These are phyloP conservation scores for Phragmites australis DNA, from an alignment of 176 grass and related monocot species.

Conservation along the genomic window DNA sequence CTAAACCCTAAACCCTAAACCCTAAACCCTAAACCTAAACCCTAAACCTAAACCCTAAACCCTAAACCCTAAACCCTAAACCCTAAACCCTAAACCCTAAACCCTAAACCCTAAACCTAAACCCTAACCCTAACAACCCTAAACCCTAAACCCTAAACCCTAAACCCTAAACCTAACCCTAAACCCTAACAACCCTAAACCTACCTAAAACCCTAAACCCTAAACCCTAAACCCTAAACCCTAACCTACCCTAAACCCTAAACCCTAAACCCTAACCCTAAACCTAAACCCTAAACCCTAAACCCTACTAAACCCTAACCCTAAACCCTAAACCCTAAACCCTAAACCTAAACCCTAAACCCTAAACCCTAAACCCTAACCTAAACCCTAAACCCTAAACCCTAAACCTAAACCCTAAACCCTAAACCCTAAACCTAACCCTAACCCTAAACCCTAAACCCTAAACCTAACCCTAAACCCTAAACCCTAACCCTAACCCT, in stretches of 20 bases:
- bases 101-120: too few species aligned
- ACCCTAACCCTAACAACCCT: too few species aligned
- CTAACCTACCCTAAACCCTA: not conserved
- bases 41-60: too few species aligned
- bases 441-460: not conserved
- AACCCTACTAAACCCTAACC: not conserved
- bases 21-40: too few species aligned
- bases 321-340: not conserved
- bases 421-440: not conserved
- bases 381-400: not conserved
- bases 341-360: not conserved
- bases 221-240: not conserved
- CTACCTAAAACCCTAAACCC: not conserved
- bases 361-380: not conserved
- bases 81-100: too few species aligned
- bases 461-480: not conserved
- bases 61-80: too few species aligned
- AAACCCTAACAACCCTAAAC: not conserved
- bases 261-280: not conserved
- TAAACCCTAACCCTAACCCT: not conserved
- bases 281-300: conserved; percentile 4
- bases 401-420: conserved; percentile 1
- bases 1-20: too few species aligned
- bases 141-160: too few species aligned
- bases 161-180: not conserved